Evolutionary conservation across 345 rosid genomes (phyloP).

Genomic region (Turnera subulata): DNA sequence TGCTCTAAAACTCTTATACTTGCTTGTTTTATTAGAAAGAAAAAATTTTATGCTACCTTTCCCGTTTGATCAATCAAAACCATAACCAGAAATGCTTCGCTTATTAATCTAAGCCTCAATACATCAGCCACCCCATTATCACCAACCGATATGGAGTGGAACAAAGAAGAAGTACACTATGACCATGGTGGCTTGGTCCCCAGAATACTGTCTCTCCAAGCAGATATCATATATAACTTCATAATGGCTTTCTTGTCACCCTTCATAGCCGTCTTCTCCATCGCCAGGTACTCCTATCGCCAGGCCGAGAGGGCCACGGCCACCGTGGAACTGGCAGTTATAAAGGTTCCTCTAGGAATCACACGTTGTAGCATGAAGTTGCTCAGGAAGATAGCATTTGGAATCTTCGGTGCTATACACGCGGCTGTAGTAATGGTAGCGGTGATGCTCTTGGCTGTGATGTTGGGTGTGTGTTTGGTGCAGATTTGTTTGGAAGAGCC

Average conservation of each 20-base stretch:
- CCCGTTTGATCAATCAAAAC: too few species aligned
- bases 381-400: slow-evolving; percentile 42
- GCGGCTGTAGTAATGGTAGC: slow-evolving; percentile 39
- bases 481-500: slow-evolving; percentile 63
- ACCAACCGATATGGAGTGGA: too few species aligned
- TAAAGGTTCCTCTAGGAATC: slow-evolving; percentile 23
- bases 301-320: slow-evolving; percentile 36
- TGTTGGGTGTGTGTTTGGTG: slow-evolving; percentile 55
- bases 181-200: too few species aligned
- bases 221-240: slow-evolving; percentile 51
- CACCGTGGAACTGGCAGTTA: slow-evolving; percentile 35
- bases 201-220: slow-evolving; percentile 31
- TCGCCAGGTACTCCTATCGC: slow-evolving; percentile 47
- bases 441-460: slow-evolving; percentile 42
- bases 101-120: too few species aligned
- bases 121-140: too few species aligned
- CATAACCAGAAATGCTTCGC: too few species aligned
- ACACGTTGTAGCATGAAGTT: slow-evolving; percentile 11
- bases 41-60: too few species aligned
- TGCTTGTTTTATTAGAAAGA: too few species aligned
- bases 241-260: slow-evolving; percentile 49
- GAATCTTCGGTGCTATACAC: slow-evolving; percentile 53
- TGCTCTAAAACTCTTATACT: too few species aligned
- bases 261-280: slow-evolving; percentile 19
- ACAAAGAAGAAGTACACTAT: too few species aligned